Percentiles rank a stretch among this genome's conserved stretches.
Evolutionary conservation across 2,329 filamentous ascomycete genomes (phyloP).

Genomic region (Ceratocystis destructans): DNA sequence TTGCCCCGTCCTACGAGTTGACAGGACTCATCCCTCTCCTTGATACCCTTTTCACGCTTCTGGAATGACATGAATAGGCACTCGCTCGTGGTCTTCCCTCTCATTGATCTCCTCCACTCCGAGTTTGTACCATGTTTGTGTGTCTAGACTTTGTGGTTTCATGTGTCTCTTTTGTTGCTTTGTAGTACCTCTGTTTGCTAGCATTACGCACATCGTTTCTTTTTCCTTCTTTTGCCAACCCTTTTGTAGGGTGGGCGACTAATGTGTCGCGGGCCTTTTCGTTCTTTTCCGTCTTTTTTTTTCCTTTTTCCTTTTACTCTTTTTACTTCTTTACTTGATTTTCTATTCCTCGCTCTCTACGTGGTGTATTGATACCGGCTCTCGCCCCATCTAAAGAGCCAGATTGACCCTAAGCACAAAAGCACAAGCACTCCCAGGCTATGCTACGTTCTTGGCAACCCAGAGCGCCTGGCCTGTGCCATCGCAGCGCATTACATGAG

Average conservation of each 20-base stretch:
- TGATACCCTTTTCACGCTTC: conserved; percentile 19
- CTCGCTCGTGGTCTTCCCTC: neutral
- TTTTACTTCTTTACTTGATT: neutral
- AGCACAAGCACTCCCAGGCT: neutral
- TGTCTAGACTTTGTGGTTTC: conserved; percentile 12
- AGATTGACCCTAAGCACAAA: neutral
- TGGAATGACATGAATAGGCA: conserved; percentile 1
- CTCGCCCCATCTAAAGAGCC: neutral
- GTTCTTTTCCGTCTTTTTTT: neutral
- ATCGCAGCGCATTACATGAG: neutral
- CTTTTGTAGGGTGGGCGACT: neutral
- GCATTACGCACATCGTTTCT: conserved; percentile 3
- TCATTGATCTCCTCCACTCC: no score
- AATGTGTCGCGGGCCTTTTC: neutral
- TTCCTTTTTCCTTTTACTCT: no score
- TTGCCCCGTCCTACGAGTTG: conserved; percentile 3
- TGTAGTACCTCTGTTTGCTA: conserved; percentile 6
- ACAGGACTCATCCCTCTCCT: conserved; percentile 11
- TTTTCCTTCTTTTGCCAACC: neutral
- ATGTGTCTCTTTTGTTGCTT: conserved; percentile 5
- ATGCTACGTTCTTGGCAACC: neutral
- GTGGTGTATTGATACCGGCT: neutral
- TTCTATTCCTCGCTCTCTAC: no score
- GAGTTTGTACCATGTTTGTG: neutral
- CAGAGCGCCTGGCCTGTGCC: conserved; percentile 2